Base-by-base conservation (phyloP, 495 filamentous ascomycete genomes). In the Aspergillus biplanus region DNA sequence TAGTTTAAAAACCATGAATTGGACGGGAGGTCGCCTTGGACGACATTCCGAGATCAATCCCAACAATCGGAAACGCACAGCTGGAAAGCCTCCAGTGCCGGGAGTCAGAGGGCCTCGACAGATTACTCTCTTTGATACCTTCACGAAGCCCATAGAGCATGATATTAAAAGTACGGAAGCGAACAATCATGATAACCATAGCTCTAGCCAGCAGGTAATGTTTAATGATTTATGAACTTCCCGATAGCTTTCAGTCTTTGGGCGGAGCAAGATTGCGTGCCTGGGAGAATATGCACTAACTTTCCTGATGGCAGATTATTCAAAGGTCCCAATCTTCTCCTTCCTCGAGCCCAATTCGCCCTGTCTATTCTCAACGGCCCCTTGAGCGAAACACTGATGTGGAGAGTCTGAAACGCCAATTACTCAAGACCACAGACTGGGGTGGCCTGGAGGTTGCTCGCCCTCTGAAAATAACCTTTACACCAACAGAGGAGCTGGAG, bases 21-120 rank as follows among this genome's bases (percentile, higher is more conserved):
- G 79, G 79, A 80, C 75, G 49, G 78, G 79, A 65, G 78, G 79
- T 35, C 77, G 75, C 47, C 67, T 82, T 42, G 73, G 69, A 37
- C 77, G 78, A 27, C 73, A 79, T 57, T 73, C 76, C 3, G 67
- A 63, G 47, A 71, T 65, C 33, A 67, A 72, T 42, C 68, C 63
- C 33, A 74, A 71, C 52, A 33, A 57, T 34, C 75, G 74, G 53
- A 74, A 67, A 39, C 73, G 71, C 47, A 69, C 67, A 32, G 74
- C 75, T 55, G 67, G 66, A 35, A 75, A 68, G 35, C 64, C 71
- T 5, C 65, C 35, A 56, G 27, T 53, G 11, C 27, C 31, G 12
- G 11, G 32, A 67, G 16, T 63, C 52, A 56, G 63, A 64, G 32
- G 62, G 52, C 44, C 67, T 44, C 52, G 55, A 47, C 64, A 71